Conservation (phyloP, 441 rosid species). For the Eruca vesicaria region DNA sequence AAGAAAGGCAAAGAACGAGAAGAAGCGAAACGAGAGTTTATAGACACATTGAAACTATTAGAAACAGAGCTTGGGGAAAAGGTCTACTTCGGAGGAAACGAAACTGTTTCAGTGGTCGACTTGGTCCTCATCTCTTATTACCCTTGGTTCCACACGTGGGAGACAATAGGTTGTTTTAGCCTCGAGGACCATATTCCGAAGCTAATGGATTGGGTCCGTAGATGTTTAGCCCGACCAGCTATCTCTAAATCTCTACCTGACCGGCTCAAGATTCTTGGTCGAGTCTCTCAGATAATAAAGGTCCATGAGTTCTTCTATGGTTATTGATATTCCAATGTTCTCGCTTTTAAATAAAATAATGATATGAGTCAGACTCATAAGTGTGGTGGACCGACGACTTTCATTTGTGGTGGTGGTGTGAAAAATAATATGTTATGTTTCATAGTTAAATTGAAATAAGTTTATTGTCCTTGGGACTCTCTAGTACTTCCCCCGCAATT, state of each 20-base stretch:
- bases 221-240: conserved; percentile 28
- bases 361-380: not conserved
- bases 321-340: conserved; percentile 6
- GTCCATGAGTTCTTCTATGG: conserved; percentile 35
- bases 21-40: conserved; percentile 34
- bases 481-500: too few species aligned
- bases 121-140: conserved; percentile 35
- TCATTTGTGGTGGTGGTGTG: not conserved
- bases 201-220: conserved; percentile 28
- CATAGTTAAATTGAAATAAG: too few species aligned
- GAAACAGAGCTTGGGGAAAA: conserved; percentile 41
- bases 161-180: conserved; percentile 32
- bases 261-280: conserved; percentile 28
- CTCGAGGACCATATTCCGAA: conserved; percentile 30
- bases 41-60: conserved; percentile 29
- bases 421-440: not conserved
- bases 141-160: conserved; percentile 37
- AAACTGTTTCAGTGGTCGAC: conserved; percentile 34
- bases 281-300: conserved; percentile 29
- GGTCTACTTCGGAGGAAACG: conserved; percentile 37
- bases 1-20: conserved; percentile 39
- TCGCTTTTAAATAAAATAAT: not conserved
- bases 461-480: too few species aligned
- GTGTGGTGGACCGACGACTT: not conserved
- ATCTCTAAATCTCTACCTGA: conserved; percentile 33